Evolutionary conservation across 306 rosid genomes (phyloP).

Genomic region (Lotus japonicus): DNA sequence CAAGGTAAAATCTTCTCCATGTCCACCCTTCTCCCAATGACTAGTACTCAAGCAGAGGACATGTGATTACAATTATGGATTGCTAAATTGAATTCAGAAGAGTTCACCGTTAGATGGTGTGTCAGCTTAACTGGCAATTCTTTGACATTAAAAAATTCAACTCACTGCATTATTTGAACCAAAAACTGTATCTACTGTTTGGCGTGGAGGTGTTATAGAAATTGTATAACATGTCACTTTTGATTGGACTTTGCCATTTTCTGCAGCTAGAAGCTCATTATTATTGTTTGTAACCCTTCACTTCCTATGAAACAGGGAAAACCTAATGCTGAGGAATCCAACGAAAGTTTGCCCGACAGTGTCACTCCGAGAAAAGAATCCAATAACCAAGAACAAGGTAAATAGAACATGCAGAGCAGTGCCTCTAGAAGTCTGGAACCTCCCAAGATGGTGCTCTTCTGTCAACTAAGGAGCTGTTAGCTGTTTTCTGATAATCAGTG

Average conservation of each 20-base stretch:
- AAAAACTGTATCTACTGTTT: neutral
- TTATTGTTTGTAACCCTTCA: slow-evolving; percentile 10
- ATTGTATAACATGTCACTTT: neutral
- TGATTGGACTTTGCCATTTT: neutral
- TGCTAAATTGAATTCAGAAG: slow-evolving; percentile 6
- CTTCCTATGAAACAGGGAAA: slow-evolving; percentile 43
- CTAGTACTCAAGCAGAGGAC: slow-evolving; percentile 9
- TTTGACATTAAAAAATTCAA: neutral
- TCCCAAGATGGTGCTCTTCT: too few species aligned
- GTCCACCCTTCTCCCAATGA: neutral
- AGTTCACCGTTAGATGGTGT: neutral
- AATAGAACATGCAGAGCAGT: slow-evolving; percentile 19
- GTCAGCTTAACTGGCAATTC: slow-evolving; percentile 7
- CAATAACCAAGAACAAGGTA: slow-evolving; percentile 23
- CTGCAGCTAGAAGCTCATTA: neutral
- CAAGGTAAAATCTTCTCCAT: slow-evolving; percentile 49
- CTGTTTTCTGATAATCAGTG: slow-evolving; percentile 12
- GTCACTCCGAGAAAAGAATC: slow-evolving; percentile 29
- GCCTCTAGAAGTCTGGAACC: too few species aligned
- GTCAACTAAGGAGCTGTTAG: neutral
- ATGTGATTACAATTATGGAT: neutral
- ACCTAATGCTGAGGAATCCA: slow-evolving; percentile 21
- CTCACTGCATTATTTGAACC: neutral
- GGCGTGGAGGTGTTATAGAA: neutral
- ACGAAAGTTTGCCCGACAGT: slow-evolving; percentile 26